Evolutionary conservation across 2,329 filamentous ascomycete genomes (phyloP).

Genomic region (Penicillium sp.): DNA sequence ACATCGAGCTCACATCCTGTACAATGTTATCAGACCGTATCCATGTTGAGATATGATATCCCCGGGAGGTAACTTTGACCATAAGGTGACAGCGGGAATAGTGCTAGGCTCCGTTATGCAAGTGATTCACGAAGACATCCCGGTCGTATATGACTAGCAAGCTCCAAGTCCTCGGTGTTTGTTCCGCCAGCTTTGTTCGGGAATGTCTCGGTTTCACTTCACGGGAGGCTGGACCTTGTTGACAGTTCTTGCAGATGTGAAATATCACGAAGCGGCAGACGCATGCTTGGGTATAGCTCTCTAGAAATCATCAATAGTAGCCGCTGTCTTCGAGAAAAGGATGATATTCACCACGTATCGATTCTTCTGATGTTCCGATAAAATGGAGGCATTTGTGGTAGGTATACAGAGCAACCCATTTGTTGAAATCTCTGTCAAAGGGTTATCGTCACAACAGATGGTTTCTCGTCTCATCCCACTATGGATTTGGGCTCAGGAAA

Average conservation of each 20-base stretch:
- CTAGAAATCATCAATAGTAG: no score
- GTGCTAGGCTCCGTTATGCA: not conserved
- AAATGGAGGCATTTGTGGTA: not conserved
- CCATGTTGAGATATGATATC: not conserved
- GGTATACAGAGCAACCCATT: not conserved
- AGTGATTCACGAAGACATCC: not conserved
- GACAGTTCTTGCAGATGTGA: not conserved
- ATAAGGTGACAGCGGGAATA: not conserved
- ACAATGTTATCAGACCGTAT: not conserved
- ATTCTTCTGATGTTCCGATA: not conserved
- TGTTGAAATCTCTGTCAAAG: not conserved
- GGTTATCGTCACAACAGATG: not conserved
- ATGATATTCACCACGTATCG: not conserved
- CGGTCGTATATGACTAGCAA: not conserved
- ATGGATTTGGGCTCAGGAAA: not conserved
- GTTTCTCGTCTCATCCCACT: not conserved
- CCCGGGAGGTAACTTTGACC: not conserved
- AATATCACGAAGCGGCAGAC: not conserved
- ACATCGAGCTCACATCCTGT: not conserved
- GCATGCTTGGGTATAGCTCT: not conserved
- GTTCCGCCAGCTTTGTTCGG: not conserved
- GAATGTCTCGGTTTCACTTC: not conserved
- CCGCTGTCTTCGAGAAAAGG: not conserved
- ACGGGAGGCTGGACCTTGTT: not conserved
- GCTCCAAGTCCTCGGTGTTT: not conserved